Percentiles rank a stretch among this genome's conserved stretches.
Evolutionary conservation across 2,329 filamentous ascomycete genomes (phyloP).

Genomic region (Botrytis sinoallii): DNA sequence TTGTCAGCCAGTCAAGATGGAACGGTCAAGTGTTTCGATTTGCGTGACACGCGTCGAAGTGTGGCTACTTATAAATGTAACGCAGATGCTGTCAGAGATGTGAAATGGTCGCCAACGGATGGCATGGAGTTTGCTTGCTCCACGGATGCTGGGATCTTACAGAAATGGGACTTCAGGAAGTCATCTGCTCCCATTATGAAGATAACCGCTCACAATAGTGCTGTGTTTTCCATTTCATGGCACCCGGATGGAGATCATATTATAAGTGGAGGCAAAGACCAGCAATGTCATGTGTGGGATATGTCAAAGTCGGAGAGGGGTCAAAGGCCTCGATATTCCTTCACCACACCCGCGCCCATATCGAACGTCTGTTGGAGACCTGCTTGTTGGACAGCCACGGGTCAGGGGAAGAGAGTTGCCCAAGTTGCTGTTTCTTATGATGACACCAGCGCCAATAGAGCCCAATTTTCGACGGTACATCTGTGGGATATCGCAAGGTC

Average conservation of each 20-base stretch:
- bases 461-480: constrained; percentile 58
- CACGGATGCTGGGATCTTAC: constrained; percentile 58
- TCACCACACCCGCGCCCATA: constrained; percentile 59
- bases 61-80: constrained; percentile 49
- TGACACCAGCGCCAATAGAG: constrained; percentile 51
- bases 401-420: constrained; percentile 56
- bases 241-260: constrained; percentile 66
- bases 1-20: constrained; percentile 64
- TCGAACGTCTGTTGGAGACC: constrained; percentile 61
- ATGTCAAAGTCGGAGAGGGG: constrained; percentile 58
- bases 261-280: constrained; percentile 60
- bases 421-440: constrained; percentile 63
- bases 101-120: constrained; percentile 63
- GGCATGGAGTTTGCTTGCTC: constrained; percentile 62
- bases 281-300: constrained; percentile 64
- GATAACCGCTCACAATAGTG: constrained; percentile 60
- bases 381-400: constrained; percentile 62
- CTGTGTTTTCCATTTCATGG: constrained; percentile 61
- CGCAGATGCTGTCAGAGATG: constrained; percentile 56
- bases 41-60: constrained; percentile 48
- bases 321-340: constrained; percentile 61
- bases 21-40: constrained; percentile 59
- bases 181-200: constrained; percentile 51
- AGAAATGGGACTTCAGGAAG: constrained; percentile 64
- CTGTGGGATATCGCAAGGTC: constrained; percentile 68